Evolutionary conservation across 2,329 filamentous ascomycete species (phyloP).

Genomic region (Aaosphaeria arxii): DNA sequence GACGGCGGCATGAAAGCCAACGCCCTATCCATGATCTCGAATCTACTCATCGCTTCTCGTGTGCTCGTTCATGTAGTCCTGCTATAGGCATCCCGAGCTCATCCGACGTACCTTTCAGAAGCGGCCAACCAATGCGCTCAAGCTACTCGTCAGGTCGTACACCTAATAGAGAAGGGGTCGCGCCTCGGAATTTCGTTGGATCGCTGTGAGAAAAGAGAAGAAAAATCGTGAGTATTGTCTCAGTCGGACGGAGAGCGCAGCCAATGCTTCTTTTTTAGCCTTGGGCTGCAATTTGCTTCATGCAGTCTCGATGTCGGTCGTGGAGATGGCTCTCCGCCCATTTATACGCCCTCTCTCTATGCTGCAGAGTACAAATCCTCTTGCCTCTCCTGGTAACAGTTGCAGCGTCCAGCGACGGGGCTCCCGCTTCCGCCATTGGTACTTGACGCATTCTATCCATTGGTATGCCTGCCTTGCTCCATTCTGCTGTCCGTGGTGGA

Average conservation of each 20-base stretch:
- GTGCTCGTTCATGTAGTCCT: background rate
- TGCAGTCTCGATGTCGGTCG: slow-evolving; percentile 17
- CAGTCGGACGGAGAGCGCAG: slow-evolving; percentile 15
- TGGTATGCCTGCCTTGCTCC: slow-evolving; percentile 21
- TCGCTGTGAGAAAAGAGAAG: slow-evolving; percentile 5
- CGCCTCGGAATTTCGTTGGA: slow-evolving; percentile 14
- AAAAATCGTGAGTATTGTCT: slow-evolving; percentile 13
- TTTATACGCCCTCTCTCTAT: slow-evolving; percentile 29
- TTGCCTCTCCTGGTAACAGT: slow-evolving; percentile 29
- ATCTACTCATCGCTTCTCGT: background rate
- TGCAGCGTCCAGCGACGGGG: slow-evolving; percentile 29
- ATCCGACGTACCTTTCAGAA: slow-evolving; percentile 18
- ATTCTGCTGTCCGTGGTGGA: slow-evolving; percentile 22
- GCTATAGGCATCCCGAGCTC: slow-evolving; percentile 8
- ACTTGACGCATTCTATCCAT: slow-evolving; percentile 29
- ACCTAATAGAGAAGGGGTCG: slow-evolving; percentile 1
- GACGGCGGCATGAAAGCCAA: slow-evolving; percentile 11
- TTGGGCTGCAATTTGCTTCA: slow-evolving; percentile 22
- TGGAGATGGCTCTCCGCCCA: slow-evolving; percentile 23
- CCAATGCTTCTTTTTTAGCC: slow-evolving; percentile 21
- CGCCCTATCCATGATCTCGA: no score
- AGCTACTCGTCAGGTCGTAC: slow-evolving; percentile 3
- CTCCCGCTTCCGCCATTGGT: slow-evolving; percentile 30
- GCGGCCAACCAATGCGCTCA: slow-evolving; percentile 5
- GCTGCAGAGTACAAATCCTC: slow-evolving; percentile 16